Conservation (phyloP, 192 early-diverging fungal genomes). For the Backusella parvicylindrica region DNA sequence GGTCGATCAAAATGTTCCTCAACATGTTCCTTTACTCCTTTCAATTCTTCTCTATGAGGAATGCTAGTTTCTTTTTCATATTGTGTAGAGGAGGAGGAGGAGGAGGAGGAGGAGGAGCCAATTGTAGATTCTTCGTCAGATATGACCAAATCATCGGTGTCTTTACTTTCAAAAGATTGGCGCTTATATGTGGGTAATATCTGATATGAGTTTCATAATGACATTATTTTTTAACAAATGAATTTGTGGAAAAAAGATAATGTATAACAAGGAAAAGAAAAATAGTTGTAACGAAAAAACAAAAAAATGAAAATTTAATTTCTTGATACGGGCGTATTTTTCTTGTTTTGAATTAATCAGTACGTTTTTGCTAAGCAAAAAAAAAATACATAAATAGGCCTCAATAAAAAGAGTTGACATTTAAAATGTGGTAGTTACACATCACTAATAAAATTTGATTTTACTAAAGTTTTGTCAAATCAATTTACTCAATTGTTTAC, state of each 20-base stretch:
- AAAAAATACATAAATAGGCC: background rate
- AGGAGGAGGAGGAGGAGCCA: background rate
- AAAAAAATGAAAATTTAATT: background rate
- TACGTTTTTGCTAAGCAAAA: background rate
- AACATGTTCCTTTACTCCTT: constrained; percentile 11
- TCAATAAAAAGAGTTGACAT: background rate
- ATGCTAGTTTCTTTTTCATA: background rate
- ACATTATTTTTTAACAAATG: background rate
- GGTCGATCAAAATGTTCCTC: constrained; percentile 41
- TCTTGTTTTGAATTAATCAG: background rate
- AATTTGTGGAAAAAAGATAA: background rate
- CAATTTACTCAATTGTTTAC: background rate
- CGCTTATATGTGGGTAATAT: background rate
- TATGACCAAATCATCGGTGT: background rate
- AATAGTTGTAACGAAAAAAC: too few species aligned
- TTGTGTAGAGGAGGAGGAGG: background rate
- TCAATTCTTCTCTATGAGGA: constrained; percentile 11
- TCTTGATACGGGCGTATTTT: background rate
- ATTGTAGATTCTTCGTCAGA: constrained; percentile 6
- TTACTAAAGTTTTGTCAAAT: background rate
- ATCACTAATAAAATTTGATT: background rate
- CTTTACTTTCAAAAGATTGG: background rate
- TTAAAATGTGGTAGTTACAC: background rate
- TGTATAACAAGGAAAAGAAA: background rate
- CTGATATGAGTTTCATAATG: background rate